phyloP scores from a whole-genome alignment of 129 eudicot species.

The Mikania micrantha region DNA sequence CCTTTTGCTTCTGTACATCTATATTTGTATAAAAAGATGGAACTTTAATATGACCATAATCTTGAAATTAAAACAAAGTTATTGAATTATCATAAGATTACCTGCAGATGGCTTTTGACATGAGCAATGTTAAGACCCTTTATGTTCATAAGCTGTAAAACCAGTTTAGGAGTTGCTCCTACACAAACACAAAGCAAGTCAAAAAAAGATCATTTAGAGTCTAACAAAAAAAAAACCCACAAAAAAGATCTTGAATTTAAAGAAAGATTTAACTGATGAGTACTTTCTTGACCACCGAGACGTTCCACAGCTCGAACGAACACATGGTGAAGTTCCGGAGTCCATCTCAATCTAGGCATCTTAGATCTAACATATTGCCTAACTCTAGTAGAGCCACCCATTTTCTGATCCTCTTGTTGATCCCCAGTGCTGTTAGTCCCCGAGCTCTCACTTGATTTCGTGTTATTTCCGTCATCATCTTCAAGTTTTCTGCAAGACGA shows the following conservation, averaged over 20 bases:
- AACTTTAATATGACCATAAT: not conserved
- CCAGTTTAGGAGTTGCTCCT: constrained; percentile 61
- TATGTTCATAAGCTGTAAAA: constrained; percentile 51
- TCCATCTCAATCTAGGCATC: constrained; percentile 61
- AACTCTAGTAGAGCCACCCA: constrained; percentile 26
- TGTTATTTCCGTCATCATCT: constrained; percentile 26
- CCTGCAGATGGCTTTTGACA: constrained; percentile 56
- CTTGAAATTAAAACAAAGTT: constrained; percentile 5
- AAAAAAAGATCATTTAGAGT: not conserved
- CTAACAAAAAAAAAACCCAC: not conserved
- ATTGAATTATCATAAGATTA: not conserved
- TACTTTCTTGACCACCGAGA: constrained; percentile 63
- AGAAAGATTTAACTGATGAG: not conserved
- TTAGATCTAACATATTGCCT: constrained; percentile 52
- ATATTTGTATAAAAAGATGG: constrained; percentile 6
- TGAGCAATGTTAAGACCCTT: constrained; percentile 54
- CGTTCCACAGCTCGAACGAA: constrained; percentile 48
- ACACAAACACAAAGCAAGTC: not conserved
- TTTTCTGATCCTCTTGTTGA: constrained; percentile 26
- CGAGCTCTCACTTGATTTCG: constrained; percentile 33
- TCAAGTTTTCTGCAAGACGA: constrained; percentile 14
- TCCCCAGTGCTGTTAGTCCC: constrained; percentile 29
- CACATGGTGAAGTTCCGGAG: constrained; percentile 60
- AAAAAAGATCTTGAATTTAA: not conserved
- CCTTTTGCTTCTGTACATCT: constrained; percentile 54